Evolutionary conservation across 2,329 filamentous ascomycete species (phyloP), one percentile per base, ranked within the genome.

Genomic region (Nothomitra cinnamomea): DNA sequence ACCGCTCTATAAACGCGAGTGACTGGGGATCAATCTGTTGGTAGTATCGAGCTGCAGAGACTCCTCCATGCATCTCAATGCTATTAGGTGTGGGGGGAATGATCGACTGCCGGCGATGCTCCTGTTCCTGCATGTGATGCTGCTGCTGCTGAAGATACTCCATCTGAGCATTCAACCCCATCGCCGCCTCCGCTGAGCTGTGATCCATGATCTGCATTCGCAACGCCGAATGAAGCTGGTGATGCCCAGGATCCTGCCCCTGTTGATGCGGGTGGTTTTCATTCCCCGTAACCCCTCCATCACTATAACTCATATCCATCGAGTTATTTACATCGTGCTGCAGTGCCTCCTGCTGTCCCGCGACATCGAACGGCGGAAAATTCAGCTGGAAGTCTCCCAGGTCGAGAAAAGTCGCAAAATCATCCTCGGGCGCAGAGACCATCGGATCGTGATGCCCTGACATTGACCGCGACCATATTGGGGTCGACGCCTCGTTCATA

Each of bases 71-170:
- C 67, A 90, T 78, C 62, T 90, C 85, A 24, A 87, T 74, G 63
- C 86, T 90, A 64, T 85, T 86, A 0, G 86, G 86, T 13, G 86
- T 92, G 1, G 85, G 85, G 4, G 86, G 86, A 6, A 87, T 77
- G 52, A 83, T 79, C 56, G 75, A 72, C 57, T 73, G 75, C 56
- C 77, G 72, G 52, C 67, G 74, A 54, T 67, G 74, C 59, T 58
- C 58, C 2, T 64, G 63, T 21, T 69, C 68, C 48, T 69, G 68
- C 36, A 54, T 72, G 71, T 43, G 63, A 21, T 69, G 66, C 45
- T 65, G 64, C 22, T 67, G 63, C 50, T 61, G 79, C 24, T n/a
- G n/a, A n/a, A 82, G 67, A 58, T 77, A 81, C 55, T 80, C 77
- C 55, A 83, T 82, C 63, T 83, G 79, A 35, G 78, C 78, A 62